Conservation (phyloP, 768 basidiomycete genomes). For the Mycena metata region DNA sequence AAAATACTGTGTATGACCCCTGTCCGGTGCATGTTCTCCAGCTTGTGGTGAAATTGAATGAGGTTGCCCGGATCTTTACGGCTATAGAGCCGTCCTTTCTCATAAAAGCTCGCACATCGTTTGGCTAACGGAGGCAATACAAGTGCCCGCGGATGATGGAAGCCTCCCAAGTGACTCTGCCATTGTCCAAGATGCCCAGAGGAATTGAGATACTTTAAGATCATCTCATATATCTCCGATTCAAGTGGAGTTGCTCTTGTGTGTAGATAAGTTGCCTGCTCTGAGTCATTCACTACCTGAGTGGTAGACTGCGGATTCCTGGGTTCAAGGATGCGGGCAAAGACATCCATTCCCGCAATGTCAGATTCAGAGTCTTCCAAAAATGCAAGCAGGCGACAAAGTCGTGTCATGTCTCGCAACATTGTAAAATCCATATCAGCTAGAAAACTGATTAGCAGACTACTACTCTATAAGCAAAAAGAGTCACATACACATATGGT, state of each 20-base stretch:
- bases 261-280: not conserved
- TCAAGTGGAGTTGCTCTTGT: not conserved
- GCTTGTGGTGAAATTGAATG: no score
- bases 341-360: not conserved
- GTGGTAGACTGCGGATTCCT: not conserved
- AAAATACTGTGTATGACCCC: conserved; percentile 2
- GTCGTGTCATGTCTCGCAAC: conserved; percentile 19
- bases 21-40: no score
- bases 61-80: no score
- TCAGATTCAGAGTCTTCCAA: not conserved
- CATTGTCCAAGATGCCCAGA: not conserved
- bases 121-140: conserved; percentile 6
- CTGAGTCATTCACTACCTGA: not conserved
- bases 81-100: not conserved
- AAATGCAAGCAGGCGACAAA: not conserved
- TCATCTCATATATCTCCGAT: not conserved
- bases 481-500: conserved; percentile 4
- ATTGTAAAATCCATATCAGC: conserved; percentile 31
- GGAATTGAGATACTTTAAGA: not conserved
- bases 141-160: not conserved
- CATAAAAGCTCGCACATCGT: not conserved
- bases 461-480: not conserved
- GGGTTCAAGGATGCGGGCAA: not conserved
- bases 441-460: not conserved
- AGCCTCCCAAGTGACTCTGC: not conserved